These are phyloP conservation scores for Inga laurina DNA, from an alignment of 306 rosid genomes.

Conservation along the genomic window DNA sequence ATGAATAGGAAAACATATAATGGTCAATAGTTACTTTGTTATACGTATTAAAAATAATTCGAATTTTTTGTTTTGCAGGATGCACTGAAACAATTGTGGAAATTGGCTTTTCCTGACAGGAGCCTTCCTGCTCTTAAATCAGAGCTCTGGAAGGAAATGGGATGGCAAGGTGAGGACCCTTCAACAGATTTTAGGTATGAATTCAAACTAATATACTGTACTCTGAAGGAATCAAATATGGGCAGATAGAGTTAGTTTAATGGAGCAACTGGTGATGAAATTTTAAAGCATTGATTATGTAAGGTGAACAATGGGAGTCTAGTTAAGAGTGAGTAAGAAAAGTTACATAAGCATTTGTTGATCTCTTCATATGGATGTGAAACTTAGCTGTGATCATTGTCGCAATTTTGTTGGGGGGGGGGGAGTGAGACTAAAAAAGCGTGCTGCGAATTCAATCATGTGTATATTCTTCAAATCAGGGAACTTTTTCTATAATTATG, in stretches of 20 bases:
- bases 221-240: not conserved
- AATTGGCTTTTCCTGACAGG: conserved; percentile 81
- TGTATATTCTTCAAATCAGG: not conserved
- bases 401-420: not conserved
- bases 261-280: conserved; percentile 13
- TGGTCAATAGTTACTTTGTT: not conserved
- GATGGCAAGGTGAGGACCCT: conserved; percentile 99
- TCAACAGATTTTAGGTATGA: conserved; percentile 95
- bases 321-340: not conserved
- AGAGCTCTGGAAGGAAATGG: conserved; percentile 98
- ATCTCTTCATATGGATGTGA: not conserved
- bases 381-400: not conserved
- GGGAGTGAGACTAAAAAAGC: not conserved
- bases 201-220: conserved; percentile 20
- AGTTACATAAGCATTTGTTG: not conserved
- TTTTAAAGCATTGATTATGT: conserved; percentile 3
- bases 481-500: not conserved
- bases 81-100: conserved; percentile 80
- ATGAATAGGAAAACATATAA: conserved; percentile 13
- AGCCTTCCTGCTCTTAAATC: conserved; percentile 86
- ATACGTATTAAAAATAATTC: not conserved
- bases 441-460: not conserved
- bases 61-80: conserved; percentile 53
- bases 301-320: conserved; percentile 14
- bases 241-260: conserved; percentile 27